Percentiles rank a stretch among this genome's conserved stretches.
Evolutionary conservation across 2,329 filamentous ascomycete species (phyloP).

Genomic region (Penicillium brasilianum): DNA sequence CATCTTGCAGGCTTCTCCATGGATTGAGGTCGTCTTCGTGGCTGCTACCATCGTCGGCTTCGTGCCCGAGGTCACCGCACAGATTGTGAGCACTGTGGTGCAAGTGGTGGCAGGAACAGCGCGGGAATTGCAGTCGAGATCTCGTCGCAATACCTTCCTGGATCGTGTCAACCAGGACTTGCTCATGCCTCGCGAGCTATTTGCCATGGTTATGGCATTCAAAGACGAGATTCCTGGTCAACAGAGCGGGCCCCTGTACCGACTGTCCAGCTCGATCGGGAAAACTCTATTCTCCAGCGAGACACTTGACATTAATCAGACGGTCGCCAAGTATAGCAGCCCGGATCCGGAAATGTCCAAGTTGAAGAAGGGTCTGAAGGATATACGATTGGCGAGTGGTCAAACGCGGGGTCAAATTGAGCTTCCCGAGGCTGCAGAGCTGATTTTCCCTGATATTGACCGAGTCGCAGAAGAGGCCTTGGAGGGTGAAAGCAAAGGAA

Average conservation of each 20-base stretch:
- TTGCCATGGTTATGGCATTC: slow-evolving; percentile 38
- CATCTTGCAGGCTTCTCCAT: slow-evolving; percentile 9
- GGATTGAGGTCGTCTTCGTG: slow-evolving; percentile 17
- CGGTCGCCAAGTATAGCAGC: slow-evolving; percentile 7
- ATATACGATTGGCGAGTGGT: slow-evolving; percentile 12
- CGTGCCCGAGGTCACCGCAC: slow-evolving; percentile 5
- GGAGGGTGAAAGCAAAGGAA: not conserved
- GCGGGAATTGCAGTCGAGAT: slow-evolving; percentile 34
- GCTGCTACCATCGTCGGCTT: slow-evolving; percentile 7
- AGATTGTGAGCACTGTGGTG: slow-evolving; percentile 30
- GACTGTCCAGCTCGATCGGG: slow-evolving; percentile 4
- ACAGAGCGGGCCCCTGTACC: slow-evolving; percentile 4
- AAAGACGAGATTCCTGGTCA: slow-evolving; percentile 19
- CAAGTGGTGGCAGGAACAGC: slow-evolving; percentile 34
- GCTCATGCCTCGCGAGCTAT: slow-evolving; percentile 40
- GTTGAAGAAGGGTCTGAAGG: slow-evolving; percentile 4
- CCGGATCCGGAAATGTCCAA: slow-evolving; percentile 11
- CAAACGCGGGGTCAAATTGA: slow-evolving; percentile 12
- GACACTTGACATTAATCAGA: slow-evolving; percentile 17
- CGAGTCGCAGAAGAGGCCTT: slow-evolving; percentile 11
- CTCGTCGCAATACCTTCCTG: slow-evolving; percentile 34
- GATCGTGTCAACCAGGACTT: slow-evolving; percentile 37
- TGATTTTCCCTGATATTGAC: slow-evolving; percentile 21
- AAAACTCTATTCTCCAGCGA: slow-evolving; percentile 16
- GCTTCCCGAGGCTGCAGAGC: slow-evolving; percentile 18